Evolutionary conservation across 805 yeast genomes (phyloP), one percentile per base, ranked within the genome.

Genomic region (Cyberlindnera sargentensis): DNA sequence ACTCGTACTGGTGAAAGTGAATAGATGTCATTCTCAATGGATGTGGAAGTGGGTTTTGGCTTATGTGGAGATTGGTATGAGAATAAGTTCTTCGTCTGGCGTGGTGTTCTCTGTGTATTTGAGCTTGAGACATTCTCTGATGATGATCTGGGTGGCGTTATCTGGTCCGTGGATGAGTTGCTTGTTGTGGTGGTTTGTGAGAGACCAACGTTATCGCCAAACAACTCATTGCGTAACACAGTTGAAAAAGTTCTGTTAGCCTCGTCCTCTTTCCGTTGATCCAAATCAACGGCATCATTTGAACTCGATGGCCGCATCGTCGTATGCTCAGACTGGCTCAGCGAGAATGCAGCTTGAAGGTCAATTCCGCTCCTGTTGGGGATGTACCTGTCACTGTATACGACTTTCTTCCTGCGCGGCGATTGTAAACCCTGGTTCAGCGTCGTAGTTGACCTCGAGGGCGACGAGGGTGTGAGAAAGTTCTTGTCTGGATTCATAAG

Each of bases 351-450:
- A 0, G 96, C 88, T 56, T 87, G 93, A 11, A 91, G 67, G 55
- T 88, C 95, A 26, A 88, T 76, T 1, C 95, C 96, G 2, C 86
- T 80, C 39, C 99, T 66, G 47, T 77, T 80, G 5, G 99, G 99
- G 27, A 93, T 86, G 61, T 80, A 88, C 44, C 98, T 68, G 62
- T 90, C 99, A 49, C 85, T 80, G 63, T 84, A 85, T 1, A 77
- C 68, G 3, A 75, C 63, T 43, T 72, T 72, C 46, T 55, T 53
- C 25, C 58, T 47, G 11, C 60, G 46, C 4, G 62, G 62, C 1
- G 60, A 80, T 62, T 56, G 56, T 0, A 48, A 44, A 20, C 44
- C 6, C 1, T 50, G 36, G 1, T 47, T 44, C 44, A 49, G 47
- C 3, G 62, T 9, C 4, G 64, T 51, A 4, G 65, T 47, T 2